Conservation (phyloP, 306 rosid genomes). For the Hippophae tibetana region DNA sequence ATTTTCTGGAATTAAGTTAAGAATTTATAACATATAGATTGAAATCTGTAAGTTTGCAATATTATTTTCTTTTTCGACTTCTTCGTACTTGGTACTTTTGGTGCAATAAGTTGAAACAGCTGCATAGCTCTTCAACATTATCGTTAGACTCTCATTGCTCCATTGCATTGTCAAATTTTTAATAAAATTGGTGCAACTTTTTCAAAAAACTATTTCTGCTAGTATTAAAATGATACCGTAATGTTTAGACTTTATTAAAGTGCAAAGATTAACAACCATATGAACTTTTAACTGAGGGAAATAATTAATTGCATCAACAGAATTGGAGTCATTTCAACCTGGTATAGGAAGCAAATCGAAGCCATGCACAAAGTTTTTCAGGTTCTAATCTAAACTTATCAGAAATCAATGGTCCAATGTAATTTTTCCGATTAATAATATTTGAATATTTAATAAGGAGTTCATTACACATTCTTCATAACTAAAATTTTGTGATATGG, state of each 20-base stretch:
- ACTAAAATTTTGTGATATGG: conserved; percentile 39
- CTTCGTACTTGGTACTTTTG: no score
- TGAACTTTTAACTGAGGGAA: conserved; percentile 55
- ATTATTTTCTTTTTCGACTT: no score
- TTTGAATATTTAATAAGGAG: conserved; percentile 23
- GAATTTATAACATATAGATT: no score
- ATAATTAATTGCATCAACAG: conserved; percentile 93
- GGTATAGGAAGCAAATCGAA: conserved; percentile 97
- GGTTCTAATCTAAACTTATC: conserved; percentile 94
- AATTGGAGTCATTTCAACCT: conserved; percentile 69
- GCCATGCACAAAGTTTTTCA: conserved; percentile 99
- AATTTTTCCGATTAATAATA: conserved; percentile 28
- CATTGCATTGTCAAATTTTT: background rate
- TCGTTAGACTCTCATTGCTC: no score
- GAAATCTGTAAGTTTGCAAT: no score
- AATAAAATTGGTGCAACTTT: conserved; percentile 5
- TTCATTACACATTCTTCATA: conserved; percentile 17
- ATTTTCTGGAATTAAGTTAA: no score
- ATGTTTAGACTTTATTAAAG: conserved; percentile 26
- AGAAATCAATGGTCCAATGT: conserved; percentile 52
- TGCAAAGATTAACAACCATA: conserved; percentile 36
- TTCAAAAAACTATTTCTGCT: background rate
- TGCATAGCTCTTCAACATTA: no score
- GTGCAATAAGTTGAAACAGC: no score
- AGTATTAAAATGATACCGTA: conserved; percentile 16